Base-by-base conservation (phyloP, 2,329 filamentous ascomycete species). In the Westerdykella ornata region DNA sequence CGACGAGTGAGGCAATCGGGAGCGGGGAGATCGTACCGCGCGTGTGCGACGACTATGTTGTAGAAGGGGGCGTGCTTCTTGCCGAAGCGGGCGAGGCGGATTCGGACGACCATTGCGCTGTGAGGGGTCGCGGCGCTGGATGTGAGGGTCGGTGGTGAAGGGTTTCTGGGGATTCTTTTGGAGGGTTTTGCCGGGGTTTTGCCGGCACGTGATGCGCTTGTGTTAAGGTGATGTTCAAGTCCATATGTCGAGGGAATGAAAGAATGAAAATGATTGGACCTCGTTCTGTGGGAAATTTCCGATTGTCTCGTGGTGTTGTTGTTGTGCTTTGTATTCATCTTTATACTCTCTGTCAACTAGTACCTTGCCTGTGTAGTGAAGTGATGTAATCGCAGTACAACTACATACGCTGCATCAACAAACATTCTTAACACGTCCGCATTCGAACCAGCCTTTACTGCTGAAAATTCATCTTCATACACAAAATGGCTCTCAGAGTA, bases 1-100 rank as follows among this genome's bases (percentile, higher is more conserved):
- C 7, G 26, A 35, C n/a, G 34, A 20, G 32, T 34, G 8, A 35
- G 32, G 32, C 15, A 20, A n/a, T 18, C 22, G 35, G 17, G 22
- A 8, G 33, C 8, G 28, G 35, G 5, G 34, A 3, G 17, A 20
- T 49, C 74, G 51, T 77, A 94, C 86, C 89, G 82, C 35, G 89
- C 89, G 61, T 97, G 90, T 13, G 88, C 80, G 51, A 98, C 86
- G 52, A 97, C 88, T 50, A 98, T 96, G 72, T 98, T 98, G 77
- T 95, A 98, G 57, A 96, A 84, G 2, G 92, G 90, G n/a, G 79
- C 67, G 65, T 94, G 89, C 51, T 78, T 81, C 67, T 84, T 87
- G 63, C 89, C 88, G 67, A 97, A 95, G 67, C 92, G 89, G 56
- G 92, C 86, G 56, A 98, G 81, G 45, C 92, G 84, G 67, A 98